Conservation (phyloP, 2,329 filamentous ascomycete species). For the Zasmidium angulare region DNA sequence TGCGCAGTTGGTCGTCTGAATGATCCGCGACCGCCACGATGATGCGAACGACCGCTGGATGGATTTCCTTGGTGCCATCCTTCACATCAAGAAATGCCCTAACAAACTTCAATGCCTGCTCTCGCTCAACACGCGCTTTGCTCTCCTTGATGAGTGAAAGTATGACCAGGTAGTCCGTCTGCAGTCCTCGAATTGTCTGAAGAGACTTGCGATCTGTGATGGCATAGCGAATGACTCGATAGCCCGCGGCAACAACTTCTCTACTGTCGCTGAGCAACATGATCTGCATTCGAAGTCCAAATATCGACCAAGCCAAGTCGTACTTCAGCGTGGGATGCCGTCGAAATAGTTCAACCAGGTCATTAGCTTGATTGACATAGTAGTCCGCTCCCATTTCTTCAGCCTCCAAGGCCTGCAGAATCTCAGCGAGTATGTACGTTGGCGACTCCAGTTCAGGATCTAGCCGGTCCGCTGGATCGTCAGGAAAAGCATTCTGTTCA, state of each 20-base stretch:
- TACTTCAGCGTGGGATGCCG: conserved; percentile 91
- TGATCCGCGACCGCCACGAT: conserved; percentile 89
- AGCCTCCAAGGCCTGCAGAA: conserved; percentile 83
- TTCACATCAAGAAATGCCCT: conserved; percentile 94
- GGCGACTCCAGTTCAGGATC: conserved; percentile 80
- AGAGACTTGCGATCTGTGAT: conserved; percentile 90
- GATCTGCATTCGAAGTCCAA: conserved; percentile 88
- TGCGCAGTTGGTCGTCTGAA: conserved; percentile 77
- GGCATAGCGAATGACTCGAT: conserved; percentile 88
- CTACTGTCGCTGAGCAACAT: conserved; percentile 95
- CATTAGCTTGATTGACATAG: conserved; percentile 90
- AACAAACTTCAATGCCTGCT: conserved; percentile 95
- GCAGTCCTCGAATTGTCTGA: conserved; percentile 79
- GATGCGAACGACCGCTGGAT: conserved; percentile 80
- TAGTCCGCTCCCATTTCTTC: conserved; percentile 89
- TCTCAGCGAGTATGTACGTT: conserved; percentile 85
- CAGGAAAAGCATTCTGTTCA: conserved; percentile 39
- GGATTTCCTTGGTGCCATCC: conserved; percentile 83
- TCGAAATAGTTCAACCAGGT: conserved; percentile 93
- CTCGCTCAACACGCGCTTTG: conserved; percentile 94
- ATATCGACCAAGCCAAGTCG: conserved; percentile 92
- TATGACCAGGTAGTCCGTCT: conserved; percentile 91
- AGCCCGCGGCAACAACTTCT: conserved; percentile 92
- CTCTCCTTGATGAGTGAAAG: conserved; percentile 91
- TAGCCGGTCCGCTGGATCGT: conserved; percentile 58